These are phyloP conservation scores for Phyllosticta citriasiana DNA, from an alignment of 2,329 filamentous ascomycete species.

Conservation along the genomic window DNA sequence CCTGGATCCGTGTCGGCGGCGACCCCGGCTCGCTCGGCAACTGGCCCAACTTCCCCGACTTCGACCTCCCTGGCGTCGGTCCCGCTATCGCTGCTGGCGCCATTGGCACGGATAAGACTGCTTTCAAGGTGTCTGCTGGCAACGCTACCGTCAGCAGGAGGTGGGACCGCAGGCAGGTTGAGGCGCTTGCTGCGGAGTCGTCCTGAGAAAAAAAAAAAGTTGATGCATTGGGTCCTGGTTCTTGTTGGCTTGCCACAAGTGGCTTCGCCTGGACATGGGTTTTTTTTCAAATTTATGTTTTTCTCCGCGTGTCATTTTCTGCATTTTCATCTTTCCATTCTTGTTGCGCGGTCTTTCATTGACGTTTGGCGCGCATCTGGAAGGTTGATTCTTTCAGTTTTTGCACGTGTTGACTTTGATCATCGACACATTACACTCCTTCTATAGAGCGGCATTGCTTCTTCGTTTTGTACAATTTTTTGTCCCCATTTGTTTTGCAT, in stretches of 20 bases:
- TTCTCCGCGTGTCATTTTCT: not conserved
- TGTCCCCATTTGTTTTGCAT: too few relatives aligned
- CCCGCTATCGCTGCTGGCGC: not conserved
- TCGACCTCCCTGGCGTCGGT: conserved; percentile 17
- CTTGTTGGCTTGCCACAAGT: not conserved
- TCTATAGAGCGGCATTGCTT: not conserved
- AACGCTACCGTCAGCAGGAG: not conserved
- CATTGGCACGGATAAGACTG: not conserved
- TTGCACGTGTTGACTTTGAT: not conserved
- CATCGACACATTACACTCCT: not conserved
- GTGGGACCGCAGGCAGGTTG: not conserved
- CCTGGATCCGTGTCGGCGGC: conserved; percentile 56
- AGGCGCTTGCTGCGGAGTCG: not conserved
- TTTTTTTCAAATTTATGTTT: not conserved
- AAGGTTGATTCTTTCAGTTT: not conserved
- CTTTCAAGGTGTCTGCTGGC: not conserved
- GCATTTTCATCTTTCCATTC: not conserved
- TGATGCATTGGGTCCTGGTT: not conserved
- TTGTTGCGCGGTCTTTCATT: not conserved
- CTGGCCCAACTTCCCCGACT: conserved; percentile 45
- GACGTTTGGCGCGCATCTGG: not conserved
- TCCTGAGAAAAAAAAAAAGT: not conserved
- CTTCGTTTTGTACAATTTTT: not conserved
- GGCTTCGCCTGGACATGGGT: not conserved
- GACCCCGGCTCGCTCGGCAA: conserved; percentile 52